phyloP scores from a whole-genome alignment of 2,329 filamentous ascomycete species.

The Akanthomyces dipterigenus region DNA sequence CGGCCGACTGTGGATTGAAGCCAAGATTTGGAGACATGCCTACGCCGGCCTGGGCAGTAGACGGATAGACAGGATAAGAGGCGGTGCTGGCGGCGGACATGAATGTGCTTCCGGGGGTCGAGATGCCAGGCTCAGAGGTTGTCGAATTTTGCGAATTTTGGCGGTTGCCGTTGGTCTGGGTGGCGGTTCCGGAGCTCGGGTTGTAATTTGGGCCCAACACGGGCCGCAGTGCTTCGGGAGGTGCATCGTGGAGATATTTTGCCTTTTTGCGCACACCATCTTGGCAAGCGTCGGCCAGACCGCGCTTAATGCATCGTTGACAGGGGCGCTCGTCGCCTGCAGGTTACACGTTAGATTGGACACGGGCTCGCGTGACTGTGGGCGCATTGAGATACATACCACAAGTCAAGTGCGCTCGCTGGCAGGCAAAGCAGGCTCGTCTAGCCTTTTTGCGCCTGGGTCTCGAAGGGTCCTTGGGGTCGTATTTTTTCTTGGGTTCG shows the following conservation, averaged over 20 bases:
- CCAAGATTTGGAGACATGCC: conserved; percentile 41
- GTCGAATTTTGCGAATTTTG: conserved; percentile 35
- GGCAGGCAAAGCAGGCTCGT: conserved; percentile 92
- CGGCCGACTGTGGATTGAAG: conserved; percentile 63
- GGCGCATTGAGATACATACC: conserved; percentile 57
- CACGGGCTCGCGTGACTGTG: background rate
- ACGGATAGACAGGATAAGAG: conserved; percentile 46
- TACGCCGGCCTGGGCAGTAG: conserved; percentile 36
- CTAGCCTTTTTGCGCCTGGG: conserved; percentile 93
- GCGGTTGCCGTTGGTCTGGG: conserved; percentile 39
- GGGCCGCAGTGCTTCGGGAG: conserved; percentile 81
- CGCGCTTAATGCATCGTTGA: conserved; percentile 87
- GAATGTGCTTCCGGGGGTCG: conserved; percentile 35
- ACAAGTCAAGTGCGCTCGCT: conserved; percentile 94
- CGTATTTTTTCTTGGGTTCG: conserved; percentile 60
- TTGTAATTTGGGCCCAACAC: conserved; percentile 69
- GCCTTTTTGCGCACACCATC: conserved; percentile 98
- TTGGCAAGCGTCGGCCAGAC: conserved; percentile 83
- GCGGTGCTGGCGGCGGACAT: conserved; percentile 41
- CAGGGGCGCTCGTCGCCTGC: conserved; percentile 93
- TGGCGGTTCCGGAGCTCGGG: conserved; percentile 40
- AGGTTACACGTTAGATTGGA: conserved; percentile 23
- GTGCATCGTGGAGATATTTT: conserved; percentile 96
- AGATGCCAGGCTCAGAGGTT: conserved; percentile 38
- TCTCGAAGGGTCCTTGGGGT: conserved; percentile 83